phyloP scores from a whole-genome alignment of 176 grass and related monocot species.

The Sorghum bicolor region DNA sequence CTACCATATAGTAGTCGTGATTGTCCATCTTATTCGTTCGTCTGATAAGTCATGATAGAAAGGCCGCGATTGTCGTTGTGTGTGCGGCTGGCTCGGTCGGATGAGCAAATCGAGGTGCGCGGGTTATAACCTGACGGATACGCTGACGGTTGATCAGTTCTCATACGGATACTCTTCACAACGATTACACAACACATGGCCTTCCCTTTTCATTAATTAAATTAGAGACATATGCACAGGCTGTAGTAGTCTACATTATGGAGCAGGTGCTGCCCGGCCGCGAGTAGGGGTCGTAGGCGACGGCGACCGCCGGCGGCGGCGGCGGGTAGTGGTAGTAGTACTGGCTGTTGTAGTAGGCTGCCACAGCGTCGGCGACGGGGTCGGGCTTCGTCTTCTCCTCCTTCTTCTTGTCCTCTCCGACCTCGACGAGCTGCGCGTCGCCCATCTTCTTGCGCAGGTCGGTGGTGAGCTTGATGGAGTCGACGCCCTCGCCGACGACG shows the following conservation, averaged over 20 bases:
- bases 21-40: too few relatives aligned
- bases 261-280: neutral
- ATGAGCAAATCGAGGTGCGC: too few relatives aligned
- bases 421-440: constrained; percentile 23
- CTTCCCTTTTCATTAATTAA: too few relatives aligned
- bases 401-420: constrained; percentile 36
- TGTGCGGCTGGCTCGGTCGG: too few relatives aligned
- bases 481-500: constrained; percentile 45
- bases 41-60: too few relatives aligned
- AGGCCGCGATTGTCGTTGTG: too few relatives aligned
- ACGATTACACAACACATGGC: too few relatives aligned
- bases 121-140: too few relatives aligned
- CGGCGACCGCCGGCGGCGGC: neutral
- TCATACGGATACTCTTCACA: too few relatives aligned
- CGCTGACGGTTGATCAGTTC: too few relatives aligned
- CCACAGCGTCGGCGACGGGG: neutral
- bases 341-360: neutral
- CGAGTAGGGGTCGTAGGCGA: neutral
- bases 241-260: constrained; percentile 13
- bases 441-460: constrained; percentile 45
- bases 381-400: constrained; percentile 6
- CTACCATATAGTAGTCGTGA: too few relatives aligned
- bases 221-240: neutral
- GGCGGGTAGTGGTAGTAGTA: neutral
- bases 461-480: constrained; percentile 46